Evolutionary conservation across 345 rosid species (phyloP).

Genomic region (Arabis alpina): DNA sequence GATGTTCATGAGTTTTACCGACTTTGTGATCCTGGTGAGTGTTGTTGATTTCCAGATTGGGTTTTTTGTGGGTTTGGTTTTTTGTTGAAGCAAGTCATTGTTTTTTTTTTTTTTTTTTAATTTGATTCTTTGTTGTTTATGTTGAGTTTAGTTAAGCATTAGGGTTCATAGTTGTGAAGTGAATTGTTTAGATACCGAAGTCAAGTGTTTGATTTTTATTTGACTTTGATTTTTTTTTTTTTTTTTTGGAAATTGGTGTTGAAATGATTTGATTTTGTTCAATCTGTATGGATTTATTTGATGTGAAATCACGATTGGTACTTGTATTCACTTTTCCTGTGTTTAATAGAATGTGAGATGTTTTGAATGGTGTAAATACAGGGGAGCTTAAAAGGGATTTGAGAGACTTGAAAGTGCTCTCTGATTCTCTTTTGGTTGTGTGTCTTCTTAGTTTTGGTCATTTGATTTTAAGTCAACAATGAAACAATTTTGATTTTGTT

Average conservation of each 20-base stretch:
- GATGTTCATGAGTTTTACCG: constrained; percentile 72
- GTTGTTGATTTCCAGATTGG: constrained; percentile 22
- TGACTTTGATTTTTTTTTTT: constrained; percentile 13
- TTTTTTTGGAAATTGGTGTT: neutral
- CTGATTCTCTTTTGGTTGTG: neutral
- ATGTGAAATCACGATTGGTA: constrained; percentile 5
- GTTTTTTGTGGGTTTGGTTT: constrained; percentile 22
- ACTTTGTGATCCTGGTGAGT: constrained; percentile 80
- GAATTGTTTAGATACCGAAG: neutral
- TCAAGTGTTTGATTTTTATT: constrained; percentile 35
- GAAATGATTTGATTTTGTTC: neutral
- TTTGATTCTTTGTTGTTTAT: constrained; percentile 1
- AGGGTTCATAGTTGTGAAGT: constrained; percentile 17
- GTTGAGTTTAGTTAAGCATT: constrained; percentile 18
- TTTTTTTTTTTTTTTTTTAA: neutral
- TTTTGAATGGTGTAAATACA: constrained; percentile 1
- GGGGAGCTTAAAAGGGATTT: neutral
- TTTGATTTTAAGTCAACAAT: neutral
- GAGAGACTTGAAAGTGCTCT: neutral
- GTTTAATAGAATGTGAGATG: neutral
- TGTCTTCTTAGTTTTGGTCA: constrained; percentile 19
- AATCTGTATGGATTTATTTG: neutral
- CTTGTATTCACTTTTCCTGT: neutral
- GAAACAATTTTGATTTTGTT: constrained; percentile 5
- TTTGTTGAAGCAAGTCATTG: neutral